Evolutionary conservation across 495 filamentous ascomycete genomes (phyloP).

Genomic region (Lepidopterella palustris): DNA sequence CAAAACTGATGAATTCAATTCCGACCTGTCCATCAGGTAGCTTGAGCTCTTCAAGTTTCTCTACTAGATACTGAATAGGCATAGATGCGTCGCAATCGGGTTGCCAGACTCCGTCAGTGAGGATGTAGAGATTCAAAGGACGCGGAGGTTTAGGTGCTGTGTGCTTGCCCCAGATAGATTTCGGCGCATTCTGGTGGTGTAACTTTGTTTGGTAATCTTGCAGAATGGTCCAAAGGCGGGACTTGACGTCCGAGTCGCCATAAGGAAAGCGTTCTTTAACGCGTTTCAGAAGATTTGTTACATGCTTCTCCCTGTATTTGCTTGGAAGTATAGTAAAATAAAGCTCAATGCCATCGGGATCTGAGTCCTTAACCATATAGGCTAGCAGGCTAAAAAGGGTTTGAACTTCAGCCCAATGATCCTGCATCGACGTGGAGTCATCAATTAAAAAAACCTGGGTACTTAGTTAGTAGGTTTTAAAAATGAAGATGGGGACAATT

Average conservation of each 20-base stretch:
- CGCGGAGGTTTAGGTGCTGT: neutral
- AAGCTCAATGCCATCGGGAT: slow-evolving; percentile 35
- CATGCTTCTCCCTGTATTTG: slow-evolving; percentile 4
- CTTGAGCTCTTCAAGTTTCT: slow-evolving; percentile 21
- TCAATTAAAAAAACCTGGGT: slow-evolving; percentile 42
- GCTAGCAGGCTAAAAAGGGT: slow-evolving; percentile 29
- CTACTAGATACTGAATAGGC: slow-evolving; percentile 29
- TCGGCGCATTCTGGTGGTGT: neutral
- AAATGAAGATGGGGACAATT: too few species aligned
- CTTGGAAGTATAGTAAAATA: slow-evolving; percentile 32
- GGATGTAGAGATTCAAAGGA: slow-evolving; percentile 35
- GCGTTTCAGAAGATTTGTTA: too few species aligned
- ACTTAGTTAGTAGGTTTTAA: neutral
- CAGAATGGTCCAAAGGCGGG: neutral
- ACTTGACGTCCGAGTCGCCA: slow-evolving; percentile 5
- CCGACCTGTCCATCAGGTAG: slow-evolving; percentile 28
- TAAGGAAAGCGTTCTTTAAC: slow-evolving; percentile 3
- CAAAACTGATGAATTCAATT: slow-evolving; percentile 43
- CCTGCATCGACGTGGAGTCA: slow-evolving; percentile 35
- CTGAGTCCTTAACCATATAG: slow-evolving; percentile 33
- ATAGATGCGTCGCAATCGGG: slow-evolving; percentile 13
- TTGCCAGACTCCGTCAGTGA: slow-evolving; percentile 41
- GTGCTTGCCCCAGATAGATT: slow-evolving; percentile 10
- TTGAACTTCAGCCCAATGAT: slow-evolving; percentile 26
- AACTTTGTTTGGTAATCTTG: neutral